These are phyloP conservation scores for Aphanoascus verrucosus DNA, from an alignment of 2,329 filamentous ascomycete genomes.

Conservation along the genomic window DNA sequence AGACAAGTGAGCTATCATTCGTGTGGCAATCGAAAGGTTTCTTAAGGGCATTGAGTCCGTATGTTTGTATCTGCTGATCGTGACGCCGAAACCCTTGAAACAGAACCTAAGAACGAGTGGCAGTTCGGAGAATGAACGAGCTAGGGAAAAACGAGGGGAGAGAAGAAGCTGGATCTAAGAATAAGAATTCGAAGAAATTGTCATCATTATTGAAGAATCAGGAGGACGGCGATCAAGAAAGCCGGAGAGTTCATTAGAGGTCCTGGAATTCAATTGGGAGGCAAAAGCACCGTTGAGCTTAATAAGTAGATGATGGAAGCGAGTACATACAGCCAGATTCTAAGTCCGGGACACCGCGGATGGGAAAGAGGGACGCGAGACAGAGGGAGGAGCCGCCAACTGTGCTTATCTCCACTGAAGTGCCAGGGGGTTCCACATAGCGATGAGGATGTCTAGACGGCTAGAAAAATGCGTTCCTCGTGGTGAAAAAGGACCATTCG, in stretches of 20 bases:
- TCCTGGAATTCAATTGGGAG: too few species aligned
- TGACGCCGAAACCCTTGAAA: too few species aligned
- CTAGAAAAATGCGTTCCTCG: too few species aligned
- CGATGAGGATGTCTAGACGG: background rate
- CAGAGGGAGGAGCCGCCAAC: background rate
- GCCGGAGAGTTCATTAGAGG: too few species aligned
- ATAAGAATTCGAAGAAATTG: background rate
- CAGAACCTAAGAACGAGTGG: too few species aligned
- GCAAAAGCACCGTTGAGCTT: background rate
- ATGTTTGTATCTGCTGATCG: too few species aligned
- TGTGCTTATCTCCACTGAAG: background rate
- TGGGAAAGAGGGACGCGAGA: background rate
- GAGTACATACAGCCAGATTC: background rate
- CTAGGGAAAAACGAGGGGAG: too few species aligned
- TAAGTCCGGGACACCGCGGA: background rate
- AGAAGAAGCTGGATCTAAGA: background rate
- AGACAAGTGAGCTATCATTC: too few species aligned
- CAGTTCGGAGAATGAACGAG: too few species aligned
- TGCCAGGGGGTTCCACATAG: constrained; percentile 1
- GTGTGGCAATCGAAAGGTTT: too few species aligned
- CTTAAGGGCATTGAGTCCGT: too few species aligned
- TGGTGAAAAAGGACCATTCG: too few species aligned
- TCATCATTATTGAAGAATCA: background rate
- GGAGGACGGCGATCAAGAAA: background rate
- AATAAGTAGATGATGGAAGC: constrained; percentile 1